Conservation (phyloP, 2,329 filamentous ascomycete species). For the Colletotrichum neosansevieriae region DNA sequence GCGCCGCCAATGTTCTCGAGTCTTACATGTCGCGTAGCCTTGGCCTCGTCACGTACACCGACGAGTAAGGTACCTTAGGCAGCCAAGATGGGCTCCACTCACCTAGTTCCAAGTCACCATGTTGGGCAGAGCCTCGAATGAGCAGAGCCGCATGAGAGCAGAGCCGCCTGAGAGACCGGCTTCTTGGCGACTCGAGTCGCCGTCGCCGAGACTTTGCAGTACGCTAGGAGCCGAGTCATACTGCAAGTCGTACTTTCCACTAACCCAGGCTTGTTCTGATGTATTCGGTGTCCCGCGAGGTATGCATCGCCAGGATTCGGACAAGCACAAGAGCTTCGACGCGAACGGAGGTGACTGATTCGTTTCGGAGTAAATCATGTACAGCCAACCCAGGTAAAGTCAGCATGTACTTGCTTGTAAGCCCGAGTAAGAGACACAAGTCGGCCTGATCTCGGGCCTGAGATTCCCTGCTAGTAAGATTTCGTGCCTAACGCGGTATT, state of each 20-base stretch:
- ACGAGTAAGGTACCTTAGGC: too few relatives aligned
- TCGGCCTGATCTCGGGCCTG: too few relatives aligned
- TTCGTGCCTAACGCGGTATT: too few relatives aligned
- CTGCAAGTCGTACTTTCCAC: neutral
- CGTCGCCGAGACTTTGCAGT: neutral
- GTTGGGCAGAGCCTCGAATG: neutral
- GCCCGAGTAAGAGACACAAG: too few relatives aligned
- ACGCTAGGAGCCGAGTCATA: constrained; percentile 7
- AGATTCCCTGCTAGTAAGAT: too few relatives aligned
- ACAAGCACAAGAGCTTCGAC: neutral
- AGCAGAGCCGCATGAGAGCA: constrained; percentile 2
- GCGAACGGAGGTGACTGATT: too few relatives aligned
- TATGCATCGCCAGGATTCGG: too few relatives aligned
- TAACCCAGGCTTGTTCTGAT: neutral
- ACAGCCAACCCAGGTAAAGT: too few relatives aligned
- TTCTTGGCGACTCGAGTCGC: neutral
- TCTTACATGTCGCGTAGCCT: neutral
- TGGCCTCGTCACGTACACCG: neutral
- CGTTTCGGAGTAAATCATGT: too few relatives aligned
- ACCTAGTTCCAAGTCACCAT: neutral
- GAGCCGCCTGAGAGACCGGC: neutral
- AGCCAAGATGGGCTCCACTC: neutral
- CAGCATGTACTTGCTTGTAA: too few relatives aligned
- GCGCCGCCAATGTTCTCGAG: neutral
- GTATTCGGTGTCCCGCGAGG: neutral